Evolutionary conservation across 768 basidiomycete species (phyloP).

Genomic region (Leucogyrophana mollusca): DNA sequence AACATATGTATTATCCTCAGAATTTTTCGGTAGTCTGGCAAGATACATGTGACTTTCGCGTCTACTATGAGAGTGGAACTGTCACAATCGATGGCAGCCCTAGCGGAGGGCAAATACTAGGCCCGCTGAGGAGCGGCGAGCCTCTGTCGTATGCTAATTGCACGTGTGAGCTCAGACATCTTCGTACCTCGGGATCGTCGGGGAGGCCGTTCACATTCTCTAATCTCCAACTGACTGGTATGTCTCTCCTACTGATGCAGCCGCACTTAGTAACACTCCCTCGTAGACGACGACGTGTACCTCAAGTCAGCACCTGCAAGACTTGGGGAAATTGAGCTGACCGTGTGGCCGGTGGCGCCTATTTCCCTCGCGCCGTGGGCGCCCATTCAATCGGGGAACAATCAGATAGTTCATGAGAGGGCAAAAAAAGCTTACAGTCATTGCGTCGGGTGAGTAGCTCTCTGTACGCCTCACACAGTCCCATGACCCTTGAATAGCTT

Average conservation of each 20-base stretch:
- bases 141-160: background rate
- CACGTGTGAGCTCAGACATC: background rate
- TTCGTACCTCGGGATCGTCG: conserved; percentile 2
- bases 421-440: conserved; percentile 10
- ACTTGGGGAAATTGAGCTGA: conserved; percentile 8
- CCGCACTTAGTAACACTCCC: too few relatives aligned
- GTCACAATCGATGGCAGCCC: conserved; percentile 3
- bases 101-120: conserved; percentile 1
- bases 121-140: background rate
- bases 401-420: conserved; percentile 7
- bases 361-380: background rate
- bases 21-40: conserved; percentile 9
- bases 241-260: too few relatives aligned
- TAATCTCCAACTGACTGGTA: conserved; percentile 8
- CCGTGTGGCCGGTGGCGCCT: conserved; percentile 3
- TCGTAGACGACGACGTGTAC: conserved; percentile 7
- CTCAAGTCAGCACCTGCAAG: conserved; percentile 5
- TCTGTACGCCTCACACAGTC: background rate
- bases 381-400: background rate
- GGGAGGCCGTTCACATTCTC: conserved; percentile 7
- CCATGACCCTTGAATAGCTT: conserved; percentile 2
- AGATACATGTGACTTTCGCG: background rate
- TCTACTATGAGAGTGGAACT: conserved; percentile 1
- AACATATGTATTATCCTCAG: conserved; percentile 1
- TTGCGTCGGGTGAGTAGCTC: conserved; percentile 5